Evolutionary conservation across 2,329 filamentous ascomycete genomes (phyloP).

Genomic region (Plenodomus tracheiphilus): DNA sequence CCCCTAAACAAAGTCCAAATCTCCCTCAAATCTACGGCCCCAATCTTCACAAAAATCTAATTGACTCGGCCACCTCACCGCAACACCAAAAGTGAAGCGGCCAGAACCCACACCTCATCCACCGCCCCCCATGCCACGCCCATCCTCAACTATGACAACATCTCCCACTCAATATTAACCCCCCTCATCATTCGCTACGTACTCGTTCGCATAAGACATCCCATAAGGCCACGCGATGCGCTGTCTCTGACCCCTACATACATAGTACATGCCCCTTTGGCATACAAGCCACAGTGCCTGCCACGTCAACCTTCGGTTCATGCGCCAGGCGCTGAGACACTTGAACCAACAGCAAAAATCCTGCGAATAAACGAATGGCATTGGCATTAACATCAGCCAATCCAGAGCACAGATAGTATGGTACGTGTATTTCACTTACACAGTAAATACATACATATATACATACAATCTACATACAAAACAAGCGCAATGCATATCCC

Average conservation of each 20-base stretch:
- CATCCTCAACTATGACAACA: constrained; percentile 12
- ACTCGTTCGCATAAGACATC: constrained; percentile 17
- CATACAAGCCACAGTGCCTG: constrained; percentile 10
- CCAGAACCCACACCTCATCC: constrained; percentile 7
- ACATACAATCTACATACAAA: no score
- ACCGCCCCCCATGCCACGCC: constrained; percentile 18
- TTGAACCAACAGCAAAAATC: no score
- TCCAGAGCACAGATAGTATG: no score
- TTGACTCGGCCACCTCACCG: constrained; percentile 1
- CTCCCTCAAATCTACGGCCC: no score
- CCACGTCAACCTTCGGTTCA: constrained; percentile 43
- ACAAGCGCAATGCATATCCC: no score
- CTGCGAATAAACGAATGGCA: neutral
- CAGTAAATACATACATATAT: no score
- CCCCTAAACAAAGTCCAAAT: no score
- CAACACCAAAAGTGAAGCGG: constrained; percentile 26
- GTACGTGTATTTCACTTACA: no score
- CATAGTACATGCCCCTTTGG: constrained; percentile 8
- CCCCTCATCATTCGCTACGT: constrained; percentile 21
- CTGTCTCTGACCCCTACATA: constrained; percentile 13
- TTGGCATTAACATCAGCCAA: no score
- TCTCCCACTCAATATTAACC: constrained; percentile 7
- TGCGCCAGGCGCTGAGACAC: constrained; percentile 11
- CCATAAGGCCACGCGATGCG: constrained; percentile 16
- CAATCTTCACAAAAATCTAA: no score